Percentiles rank a stretch among this genome's conserved stretches.
phyloP scores from a whole-genome alignment of 768 basidiomycete genomes.

The Xanthoconium purpureum region DNA sequence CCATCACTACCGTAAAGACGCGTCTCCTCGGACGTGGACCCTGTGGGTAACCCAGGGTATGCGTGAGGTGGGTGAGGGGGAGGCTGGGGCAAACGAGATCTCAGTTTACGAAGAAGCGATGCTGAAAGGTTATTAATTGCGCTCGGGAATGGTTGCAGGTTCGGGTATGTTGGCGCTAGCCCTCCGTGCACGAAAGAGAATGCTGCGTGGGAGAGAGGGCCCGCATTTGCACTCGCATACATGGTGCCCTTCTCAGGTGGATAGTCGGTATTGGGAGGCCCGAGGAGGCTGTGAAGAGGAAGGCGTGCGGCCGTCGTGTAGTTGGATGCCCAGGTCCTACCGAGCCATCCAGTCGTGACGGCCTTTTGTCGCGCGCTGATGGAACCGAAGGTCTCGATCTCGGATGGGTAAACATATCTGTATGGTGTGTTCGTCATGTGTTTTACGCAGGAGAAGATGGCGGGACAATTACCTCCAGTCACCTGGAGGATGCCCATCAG shows the following conservation, averaged over 20 bases:
- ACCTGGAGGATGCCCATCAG: constrained; percentile 40
- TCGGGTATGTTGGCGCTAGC: constrained; percentile 69
- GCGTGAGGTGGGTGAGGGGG: constrained; percentile 77
- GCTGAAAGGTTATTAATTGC: constrained; percentile 74
- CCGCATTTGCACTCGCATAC: constrained; percentile 32
- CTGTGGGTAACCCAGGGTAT: constrained; percentile 68
- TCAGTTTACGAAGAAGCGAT: constrained; percentile 68
- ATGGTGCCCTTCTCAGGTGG: constrained; percentile 36
- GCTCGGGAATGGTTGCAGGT: constrained; percentile 79
- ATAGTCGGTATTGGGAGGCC: constrained; percentile 62
- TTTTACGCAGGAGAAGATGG: not conserved
- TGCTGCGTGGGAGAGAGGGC: constrained; percentile 71
- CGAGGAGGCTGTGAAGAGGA: constrained; percentile 70
- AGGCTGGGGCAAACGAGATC: constrained; percentile 59
- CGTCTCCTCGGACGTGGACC: constrained; percentile 62
- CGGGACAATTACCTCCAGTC: constrained; percentile 70
- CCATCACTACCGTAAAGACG: constrained; percentile 75
- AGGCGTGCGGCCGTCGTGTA: constrained; percentile 81
- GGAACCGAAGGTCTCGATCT: constrained; percentile 80
- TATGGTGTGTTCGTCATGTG: constrained; percentile 5
- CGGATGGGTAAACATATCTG: constrained; percentile 82
- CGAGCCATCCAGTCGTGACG: constrained; percentile 73
- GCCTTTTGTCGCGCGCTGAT: constrained; percentile 68
- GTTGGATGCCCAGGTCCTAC: constrained; percentile 79
- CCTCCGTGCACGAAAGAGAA: constrained; percentile 95